These are phyloP conservation scores for Camptophora hylomeconis DNA, from an alignment of 2,329 filamentous ascomycete genomes.

Conservation along the genomic window DNA sequence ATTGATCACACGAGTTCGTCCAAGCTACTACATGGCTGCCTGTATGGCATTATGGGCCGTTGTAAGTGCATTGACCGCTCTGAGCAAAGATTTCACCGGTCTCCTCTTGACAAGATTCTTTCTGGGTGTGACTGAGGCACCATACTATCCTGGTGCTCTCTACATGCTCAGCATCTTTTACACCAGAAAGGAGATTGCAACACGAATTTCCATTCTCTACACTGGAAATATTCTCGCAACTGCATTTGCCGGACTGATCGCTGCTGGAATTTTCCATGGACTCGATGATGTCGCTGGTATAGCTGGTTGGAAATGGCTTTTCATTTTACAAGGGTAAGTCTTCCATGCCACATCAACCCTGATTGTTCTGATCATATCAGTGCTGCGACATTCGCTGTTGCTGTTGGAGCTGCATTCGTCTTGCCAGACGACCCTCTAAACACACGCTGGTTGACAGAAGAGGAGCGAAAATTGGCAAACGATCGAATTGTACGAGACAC, in stretches of 20 bases:
- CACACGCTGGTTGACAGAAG: conserved; percentile 19
- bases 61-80: conserved; percentile 22
- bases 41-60: conserved; percentile 24
- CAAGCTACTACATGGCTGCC: conserved; percentile 25
- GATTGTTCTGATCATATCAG: too few relatives aligned
- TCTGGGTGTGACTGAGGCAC: conserved; percentile 26
- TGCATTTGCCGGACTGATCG: conserved; percentile 47
- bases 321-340: conserved; percentile 47
- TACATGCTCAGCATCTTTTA: conserved; percentile 52
- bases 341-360: too few relatives aligned
- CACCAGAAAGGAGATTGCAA: conserved; percentile 44
- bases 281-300: conserved; percentile 44
- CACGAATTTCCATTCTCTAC: conserved; percentile 43
- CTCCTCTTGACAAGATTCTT: conserved; percentile 29
- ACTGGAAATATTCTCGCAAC: conserved; percentile 48
- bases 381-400: conserved; percentile 31
- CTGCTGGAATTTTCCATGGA: conserved; percentile 44
- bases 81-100: conserved; percentile 27
- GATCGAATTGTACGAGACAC: conserved; percentile 32
- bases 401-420: conserved; percentile 27
- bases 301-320: conserved; percentile 48
- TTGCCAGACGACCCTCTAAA: conserved; percentile 31
- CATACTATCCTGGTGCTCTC: conserved; percentile 52
- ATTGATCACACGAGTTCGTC: conserved; percentile 5
- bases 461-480: conserved; percentile 29